Base-by-base conservation (phyloP, 2,329 filamentous ascomycete species). In the Epicoccum nigrum region DNA sequence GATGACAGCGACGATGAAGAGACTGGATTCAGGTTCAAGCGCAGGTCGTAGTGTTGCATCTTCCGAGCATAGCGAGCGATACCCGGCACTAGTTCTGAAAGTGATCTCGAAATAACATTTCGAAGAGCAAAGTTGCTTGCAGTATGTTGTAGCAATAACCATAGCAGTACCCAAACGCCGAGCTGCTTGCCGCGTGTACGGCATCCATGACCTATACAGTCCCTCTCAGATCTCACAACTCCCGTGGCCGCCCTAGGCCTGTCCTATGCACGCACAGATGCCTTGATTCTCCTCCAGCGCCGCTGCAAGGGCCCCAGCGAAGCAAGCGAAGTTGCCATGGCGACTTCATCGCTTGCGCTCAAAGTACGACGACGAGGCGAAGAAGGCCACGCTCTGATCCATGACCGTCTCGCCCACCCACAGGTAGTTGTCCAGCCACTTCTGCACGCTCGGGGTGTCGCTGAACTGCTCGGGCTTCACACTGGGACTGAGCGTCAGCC, bases 331-430 rank as follows among this genome's bases (percentile, higher is more conserved):
- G 9, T 25, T 9, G 1, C 30, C 3, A 32, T 7, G n/a, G 11
- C 23, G 6, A 2, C 20, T 12, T 20, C 62, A 72, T 40, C 92
- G 85, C 74, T 85, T 92, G 69, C 94, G 85, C 79, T 97, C 92
- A 73, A 99, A 99, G 77, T 86, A 99, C 54, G 87, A 84, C 71
- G 90, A 95, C 4, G 40, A 89, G 33, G 91, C 89, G 72, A 96
- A 90, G 50, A 97, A 84, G 32, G 92, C 92, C 25, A 97, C 91
- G 23, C 92, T 95, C 79, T 95, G 89, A 75, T 99, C 94, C 92
- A 99, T 96, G 59, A 97, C 89, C 85, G 92, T 96, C 79, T 99
- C 94, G 65, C 94, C 94, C 15, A 97, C 87, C 57, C 91, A 91
- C 34, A 97, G 86, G 74, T 97, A 97, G 73, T 88, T 93, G 69